Percentiles rank a stretch among this genome's conserved stretches.
phyloP scores from a whole-genome alignment of 768 basidiomycete genomes.

The Boletus sensibilis region DNA sequence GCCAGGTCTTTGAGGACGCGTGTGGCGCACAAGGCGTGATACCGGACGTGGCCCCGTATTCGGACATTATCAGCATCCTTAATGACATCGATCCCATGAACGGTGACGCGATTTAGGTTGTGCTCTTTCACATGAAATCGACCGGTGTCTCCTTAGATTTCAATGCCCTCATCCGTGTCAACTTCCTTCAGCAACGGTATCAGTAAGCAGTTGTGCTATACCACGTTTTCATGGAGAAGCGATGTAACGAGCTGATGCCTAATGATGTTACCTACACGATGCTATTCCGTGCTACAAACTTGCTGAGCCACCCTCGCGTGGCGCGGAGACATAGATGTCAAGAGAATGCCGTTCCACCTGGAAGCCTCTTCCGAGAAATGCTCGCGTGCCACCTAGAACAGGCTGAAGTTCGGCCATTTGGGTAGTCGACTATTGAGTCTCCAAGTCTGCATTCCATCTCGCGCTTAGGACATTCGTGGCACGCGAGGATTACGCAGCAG shows the following conservation, averaged over 20 bases:
- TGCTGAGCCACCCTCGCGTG: conserved; percentile 17
- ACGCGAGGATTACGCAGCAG: conserved; percentile 47
- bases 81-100: conserved; percentile 33
- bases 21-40: conserved; percentile 18
- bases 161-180: conserved; percentile 47
- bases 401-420: conserved; percentile 16
- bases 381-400: conserved; percentile 33
- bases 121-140: conserved; percentile 42
- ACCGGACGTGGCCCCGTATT: conserved; percentile 34
- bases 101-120: conserved; percentile 29
- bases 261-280: conserved; percentile 49
- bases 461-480: conserved; percentile 46
- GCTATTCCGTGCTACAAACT: conserved; percentile 37
- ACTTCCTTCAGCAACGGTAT: conserved; percentile 33
- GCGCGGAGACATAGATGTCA: conserved; percentile 23
- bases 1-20: conserved; percentile 23
- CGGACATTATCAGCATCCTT: conserved; percentile 39
- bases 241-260: conserved; percentile 28
- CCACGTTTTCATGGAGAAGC: conserved; percentile 35
- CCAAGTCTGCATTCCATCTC: conserved; percentile 38
- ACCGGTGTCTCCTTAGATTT: conserved; percentile 41
- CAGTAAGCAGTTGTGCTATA: conserved; percentile 45
- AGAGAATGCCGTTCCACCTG: conserved; percentile 33
- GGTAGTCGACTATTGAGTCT: conserved; percentile 28
- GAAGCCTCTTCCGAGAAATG: conserved; percentile 47